Evolutionary conservation across 805 yeast species (phyloP).

Genomic region (Pichia eremophila): DNA sequence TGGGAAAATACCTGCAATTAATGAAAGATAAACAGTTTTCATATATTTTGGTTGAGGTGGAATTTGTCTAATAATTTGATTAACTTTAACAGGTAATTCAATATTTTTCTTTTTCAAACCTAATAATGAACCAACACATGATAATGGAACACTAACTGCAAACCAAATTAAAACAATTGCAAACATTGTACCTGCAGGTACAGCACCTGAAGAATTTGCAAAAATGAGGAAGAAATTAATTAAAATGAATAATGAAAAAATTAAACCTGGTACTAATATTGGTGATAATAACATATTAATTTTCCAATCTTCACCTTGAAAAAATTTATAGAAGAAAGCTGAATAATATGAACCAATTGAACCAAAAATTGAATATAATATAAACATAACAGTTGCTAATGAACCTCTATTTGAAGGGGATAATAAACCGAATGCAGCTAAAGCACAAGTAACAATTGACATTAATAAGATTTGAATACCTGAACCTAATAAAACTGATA

Average conservation of each 20-base stretch:
- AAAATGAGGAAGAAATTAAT: conserved; percentile 75
- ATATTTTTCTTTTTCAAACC: conserved; percentile 49
- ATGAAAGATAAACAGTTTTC: conserved; percentile 53
- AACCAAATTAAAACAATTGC: conserved; percentile 83
- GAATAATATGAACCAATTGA: conserved; percentile 82
- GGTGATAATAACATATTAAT: conserved; percentile 79
- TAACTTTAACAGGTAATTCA: conserved; percentile 68
- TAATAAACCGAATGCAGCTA: conserved; percentile 81
- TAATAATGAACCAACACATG: conserved; percentile 71
- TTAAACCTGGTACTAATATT: conserved; percentile 67
- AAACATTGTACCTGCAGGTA: conserved; percentile 82
- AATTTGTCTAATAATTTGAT: conserved; percentile 93
- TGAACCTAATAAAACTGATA: conserved; percentile 78
- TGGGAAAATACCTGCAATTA: conserved; percentile 85
- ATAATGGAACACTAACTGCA: conserved; percentile 71
- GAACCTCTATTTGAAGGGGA: conserved; percentile 96
- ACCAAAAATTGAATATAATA: conserved; percentile 74
- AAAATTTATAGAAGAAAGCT: conserved; percentile 73
- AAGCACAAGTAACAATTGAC: conserved; percentile 59
- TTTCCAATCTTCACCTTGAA: conserved; percentile 91
- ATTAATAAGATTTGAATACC: conserved; percentile 80
- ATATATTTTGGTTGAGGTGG: conserved; percentile 86
- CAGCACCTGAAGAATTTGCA: conserved; percentile 85
- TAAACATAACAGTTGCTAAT: conserved; percentile 79
- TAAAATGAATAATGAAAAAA: conserved; percentile 54